Conservation (phyloP, 208 protist species). For the Trypanosoma congolense region DNA sequence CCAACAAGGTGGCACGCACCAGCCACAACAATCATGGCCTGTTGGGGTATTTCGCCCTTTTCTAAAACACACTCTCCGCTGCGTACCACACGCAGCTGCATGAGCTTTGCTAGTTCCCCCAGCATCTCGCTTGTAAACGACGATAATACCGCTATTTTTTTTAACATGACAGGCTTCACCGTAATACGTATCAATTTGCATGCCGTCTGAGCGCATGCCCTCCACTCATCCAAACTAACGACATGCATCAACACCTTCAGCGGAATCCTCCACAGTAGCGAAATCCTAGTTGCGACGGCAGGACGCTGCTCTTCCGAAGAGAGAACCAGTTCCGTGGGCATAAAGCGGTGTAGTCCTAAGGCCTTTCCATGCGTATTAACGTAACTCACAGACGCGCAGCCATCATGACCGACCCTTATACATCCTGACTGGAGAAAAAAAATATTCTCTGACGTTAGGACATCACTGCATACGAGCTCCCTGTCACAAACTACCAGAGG, state of each 20-base stretch:
- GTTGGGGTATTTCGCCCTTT: constrained; percentile 13
- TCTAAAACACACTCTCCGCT: constrained; percentile 31
- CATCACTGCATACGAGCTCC: constrained; percentile 53
- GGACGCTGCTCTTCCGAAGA: constrained; percentile 24
- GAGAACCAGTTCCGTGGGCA: constrained; percentile 27
- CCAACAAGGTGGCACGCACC: constrained; percentile 17
- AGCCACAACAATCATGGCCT: constrained; percentile 28
- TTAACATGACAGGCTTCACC: constrained; percentile 14
- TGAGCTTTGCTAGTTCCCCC: constrained; percentile 19
- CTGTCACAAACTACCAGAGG: constrained; percentile 36
- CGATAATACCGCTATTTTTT: constrained; percentile 34
- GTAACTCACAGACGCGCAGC: neutral
- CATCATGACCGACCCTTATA: constrained; percentile 12
- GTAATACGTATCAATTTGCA: constrained; percentile 16
- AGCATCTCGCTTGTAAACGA: constrained; percentile 28
- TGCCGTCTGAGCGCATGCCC: constrained; percentile 26
- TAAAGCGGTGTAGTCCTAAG: constrained; percentile 54
- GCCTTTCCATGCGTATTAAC: constrained; percentile 12
- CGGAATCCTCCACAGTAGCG: constrained; percentile 52
- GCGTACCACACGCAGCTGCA: constrained; percentile 35
- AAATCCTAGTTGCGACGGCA: constrained; percentile 34
- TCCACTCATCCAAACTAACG: constrained; percentile 27
- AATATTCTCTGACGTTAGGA: constrained; percentile 49
- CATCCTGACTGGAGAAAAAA: constrained; percentile 54
- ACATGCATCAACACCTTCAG: constrained; percentile 18